A percentile compares a stretch with the other conserved stretches of the same genome.
Conservation (phyloP, 2,329 filamentous ascomycete genomes). For the Huntiella omanensis region DNA sequence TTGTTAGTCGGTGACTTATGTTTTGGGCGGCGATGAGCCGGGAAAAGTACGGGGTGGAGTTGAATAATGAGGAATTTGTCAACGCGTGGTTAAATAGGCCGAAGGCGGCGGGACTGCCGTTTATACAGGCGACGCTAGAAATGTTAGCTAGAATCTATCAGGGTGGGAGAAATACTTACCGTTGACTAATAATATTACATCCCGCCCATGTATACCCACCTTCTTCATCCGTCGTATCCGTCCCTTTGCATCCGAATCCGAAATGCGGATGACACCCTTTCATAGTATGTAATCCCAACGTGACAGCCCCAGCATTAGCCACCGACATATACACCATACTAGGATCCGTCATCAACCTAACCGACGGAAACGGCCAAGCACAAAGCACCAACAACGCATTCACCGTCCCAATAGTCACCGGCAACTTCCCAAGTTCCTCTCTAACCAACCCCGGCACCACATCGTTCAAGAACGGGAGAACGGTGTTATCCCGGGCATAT, state of each 20-base stretch:
- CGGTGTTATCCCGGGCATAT: slow-evolving; percentile 24
- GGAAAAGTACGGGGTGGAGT: slow-evolving; percentile 8
- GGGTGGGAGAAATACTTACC: slow-evolving; percentile 16
- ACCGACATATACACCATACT: slow-evolving; percentile 28
- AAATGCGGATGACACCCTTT: slow-evolving; percentile 31
- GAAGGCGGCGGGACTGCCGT: slow-evolving; percentile 27
- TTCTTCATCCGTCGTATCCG: slow-evolving; percentile 30
- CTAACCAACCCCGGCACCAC: slow-evolving; percentile 28
- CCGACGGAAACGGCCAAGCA: slow-evolving; percentile 31
- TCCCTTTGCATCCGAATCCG: slow-evolving; percentile 24
- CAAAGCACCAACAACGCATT: slow-evolving; percentile 33
- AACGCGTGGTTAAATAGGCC: slow-evolving; percentile 26
- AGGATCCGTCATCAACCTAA: slow-evolving; percentile 32
- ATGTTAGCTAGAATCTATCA: slow-evolving; percentile 12
- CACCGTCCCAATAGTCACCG: slow-evolving; percentile 28
- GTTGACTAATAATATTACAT: slow-evolving; percentile 32
- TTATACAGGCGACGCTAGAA: slow-evolving; percentile 21
- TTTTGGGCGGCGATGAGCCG: slow-evolving; percentile 3
- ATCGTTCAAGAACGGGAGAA: slow-evolving; percentile 28
- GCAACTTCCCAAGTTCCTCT: slow-evolving; percentile 23
- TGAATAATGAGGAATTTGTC: slow-evolving; percentile 17
- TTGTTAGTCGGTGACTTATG: slow-evolving; percentile 28
- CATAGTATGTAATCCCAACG: slow-evolving; percentile 33
- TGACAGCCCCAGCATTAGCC: slow-evolving; percentile 27
- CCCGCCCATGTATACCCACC: slow-evolving; percentile 34